phyloP scores from a whole-genome alignment of 768 basidiomycete genomes.

The Russula emetica region DNA sequence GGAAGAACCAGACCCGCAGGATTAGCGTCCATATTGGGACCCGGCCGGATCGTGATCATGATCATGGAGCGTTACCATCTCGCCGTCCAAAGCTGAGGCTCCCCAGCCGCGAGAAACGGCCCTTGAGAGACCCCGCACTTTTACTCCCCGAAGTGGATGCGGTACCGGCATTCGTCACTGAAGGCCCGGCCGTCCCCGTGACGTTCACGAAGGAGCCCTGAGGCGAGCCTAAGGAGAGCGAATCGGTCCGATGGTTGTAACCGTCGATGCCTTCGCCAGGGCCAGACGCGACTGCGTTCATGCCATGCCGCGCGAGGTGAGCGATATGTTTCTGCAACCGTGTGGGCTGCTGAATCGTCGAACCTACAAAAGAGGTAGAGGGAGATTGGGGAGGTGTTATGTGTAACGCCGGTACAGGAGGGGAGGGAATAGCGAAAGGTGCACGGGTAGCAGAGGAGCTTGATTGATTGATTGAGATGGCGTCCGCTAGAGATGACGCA shows the following conservation, averaged over 20 bases:
- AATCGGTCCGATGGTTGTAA: constrained; percentile 43
- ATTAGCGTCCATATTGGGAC: not conserved
- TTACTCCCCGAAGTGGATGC: constrained; percentile 61
- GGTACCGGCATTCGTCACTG: constrained; percentile 38
- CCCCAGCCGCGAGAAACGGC: constrained; percentile 71
- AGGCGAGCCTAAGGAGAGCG: constrained; percentile 60
- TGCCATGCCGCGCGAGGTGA: constrained; percentile 76
- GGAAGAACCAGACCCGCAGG: not conserved
- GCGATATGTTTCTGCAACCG: constrained; percentile 78
- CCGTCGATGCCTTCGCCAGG: constrained; percentile 49
- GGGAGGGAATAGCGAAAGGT: constrained; percentile 47
- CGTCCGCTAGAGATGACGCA: constrained; percentile 29
- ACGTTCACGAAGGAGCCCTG: constrained; percentile 76
- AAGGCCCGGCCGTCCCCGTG: constrained; percentile 41
- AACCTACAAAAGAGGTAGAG: constrained; percentile 23
- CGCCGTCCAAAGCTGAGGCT: constrained; percentile 66
- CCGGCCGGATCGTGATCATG: not conserved
- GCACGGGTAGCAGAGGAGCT: constrained; percentile 29
- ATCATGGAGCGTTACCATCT: constrained; percentile 27
- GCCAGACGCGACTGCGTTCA: constrained; percentile 75
- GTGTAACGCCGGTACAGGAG: constrained; percentile 47
- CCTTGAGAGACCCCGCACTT: constrained; percentile 56
- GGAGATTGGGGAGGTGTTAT: constrained; percentile 45
- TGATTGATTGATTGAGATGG: constrained; percentile 44
- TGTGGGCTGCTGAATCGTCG: constrained; percentile 56